These are phyloP conservation scores for Poa annua DNA, from an alignment of 176 grass and related monocot genomes.

Conservation along the genomic window DNA sequence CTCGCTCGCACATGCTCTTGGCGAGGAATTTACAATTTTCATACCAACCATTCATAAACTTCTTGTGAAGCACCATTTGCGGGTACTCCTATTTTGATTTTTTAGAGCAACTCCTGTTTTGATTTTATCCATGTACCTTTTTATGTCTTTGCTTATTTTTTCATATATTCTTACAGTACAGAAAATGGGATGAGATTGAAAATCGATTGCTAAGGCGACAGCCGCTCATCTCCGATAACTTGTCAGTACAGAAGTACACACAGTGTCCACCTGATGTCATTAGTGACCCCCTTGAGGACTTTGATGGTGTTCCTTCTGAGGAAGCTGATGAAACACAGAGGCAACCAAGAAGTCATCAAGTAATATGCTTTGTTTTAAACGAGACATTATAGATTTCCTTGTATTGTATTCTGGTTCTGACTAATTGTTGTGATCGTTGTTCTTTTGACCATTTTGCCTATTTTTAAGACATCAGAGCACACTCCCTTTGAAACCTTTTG, in stretches of 20 bases:
- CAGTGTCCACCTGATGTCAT: constrained; percentile 70
- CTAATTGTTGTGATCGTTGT: constrained; percentile 9
- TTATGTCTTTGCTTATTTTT: constrained; percentile 26
- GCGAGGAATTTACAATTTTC: constrained; percentile 92
- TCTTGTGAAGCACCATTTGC: constrained; percentile 88
- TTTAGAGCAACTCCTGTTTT: constrained; percentile 30
- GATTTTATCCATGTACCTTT: constrained; percentile 28
- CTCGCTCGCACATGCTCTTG: constrained; percentile 91
- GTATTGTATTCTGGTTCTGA: constrained; percentile 11
- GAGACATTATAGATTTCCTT: constrained; percentile 19
- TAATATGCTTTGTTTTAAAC: constrained; percentile 45
- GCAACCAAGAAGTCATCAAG: constrained; percentile 87
- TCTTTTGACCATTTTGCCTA: constrained; percentile 12
- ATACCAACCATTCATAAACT: constrained; percentile 86
- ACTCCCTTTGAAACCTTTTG: constrained; percentile 13
- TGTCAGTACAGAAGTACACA: constrained; percentile 75
- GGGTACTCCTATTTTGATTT: constrained; percentile 61
- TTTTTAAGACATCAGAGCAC: constrained; percentile 11
- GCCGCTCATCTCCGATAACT: constrained; percentile 65
- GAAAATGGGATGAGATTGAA: constrained; percentile 88
- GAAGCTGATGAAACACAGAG: constrained; percentile 72
- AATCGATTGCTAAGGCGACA: constrained; percentile 65
- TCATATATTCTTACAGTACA: constrained; percentile 66
- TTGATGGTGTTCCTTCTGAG: constrained; percentile 66
- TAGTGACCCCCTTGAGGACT: constrained; percentile 86